phyloP scores from a whole-genome alignment of 306 rosid genomes.

The Lotus japonicus region DNA sequence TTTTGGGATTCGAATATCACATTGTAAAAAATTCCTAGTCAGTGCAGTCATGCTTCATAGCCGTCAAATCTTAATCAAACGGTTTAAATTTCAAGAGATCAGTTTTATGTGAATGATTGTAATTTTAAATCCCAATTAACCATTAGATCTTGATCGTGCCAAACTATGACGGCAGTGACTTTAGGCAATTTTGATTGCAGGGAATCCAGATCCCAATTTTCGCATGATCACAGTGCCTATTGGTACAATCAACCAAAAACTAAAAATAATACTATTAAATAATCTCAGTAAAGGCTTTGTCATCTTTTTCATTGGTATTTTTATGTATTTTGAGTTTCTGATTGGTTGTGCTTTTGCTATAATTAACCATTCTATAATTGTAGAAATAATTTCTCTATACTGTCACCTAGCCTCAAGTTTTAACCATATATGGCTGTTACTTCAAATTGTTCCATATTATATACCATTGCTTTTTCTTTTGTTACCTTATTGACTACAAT shows the following conservation, averaged over 20 bases:
- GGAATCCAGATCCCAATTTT: too few species aligned
- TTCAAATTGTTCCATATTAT: background rate
- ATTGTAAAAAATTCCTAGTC: too few species aligned
- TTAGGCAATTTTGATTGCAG: too few species aligned
- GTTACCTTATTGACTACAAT: background rate
- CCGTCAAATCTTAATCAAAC: too few species aligned
- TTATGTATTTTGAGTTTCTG: background rate
- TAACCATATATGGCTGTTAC: background rate
- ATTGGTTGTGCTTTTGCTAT: background rate
- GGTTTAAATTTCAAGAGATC: too few species aligned
- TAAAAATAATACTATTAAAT: too few species aligned
- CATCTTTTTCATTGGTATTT: background rate
- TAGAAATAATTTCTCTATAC: background rate
- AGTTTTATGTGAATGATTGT: too few species aligned
- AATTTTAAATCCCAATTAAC: too few species aligned
- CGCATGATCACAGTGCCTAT: background rate
- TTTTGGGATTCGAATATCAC: too few species aligned
- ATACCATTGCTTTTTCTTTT: background rate
- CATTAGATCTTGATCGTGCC: too few species aligned
- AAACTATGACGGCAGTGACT: too few species aligned
- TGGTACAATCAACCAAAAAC: background rate
- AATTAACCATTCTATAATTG: background rate
- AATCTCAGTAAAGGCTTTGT: background rate
- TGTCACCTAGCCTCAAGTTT: background rate
- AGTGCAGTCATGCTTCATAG: too few species aligned